phyloP scores from a whole-genome alignment of 495 filamentous ascomycete species.

The Neurospora terricola region DNA sequence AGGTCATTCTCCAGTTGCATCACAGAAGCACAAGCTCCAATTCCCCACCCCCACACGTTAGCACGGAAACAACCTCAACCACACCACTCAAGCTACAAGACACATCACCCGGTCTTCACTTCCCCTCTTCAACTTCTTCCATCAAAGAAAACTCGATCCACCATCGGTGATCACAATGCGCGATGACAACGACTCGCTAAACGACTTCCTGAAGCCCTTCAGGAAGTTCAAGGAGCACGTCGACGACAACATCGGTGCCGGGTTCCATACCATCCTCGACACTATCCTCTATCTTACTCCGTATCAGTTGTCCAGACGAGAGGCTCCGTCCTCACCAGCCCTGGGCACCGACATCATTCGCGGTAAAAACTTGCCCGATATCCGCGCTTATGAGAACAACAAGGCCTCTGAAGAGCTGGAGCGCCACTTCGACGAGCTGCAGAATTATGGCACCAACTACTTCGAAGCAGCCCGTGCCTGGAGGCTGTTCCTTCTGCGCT shows the following conservation, averaged over 20 bases:
- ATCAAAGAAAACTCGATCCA: not conserved
- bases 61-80: not conserved
- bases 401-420: slow-evolving; percentile 1
- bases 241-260: slow-evolving; percentile 25
- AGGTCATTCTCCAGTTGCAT: not conserved
- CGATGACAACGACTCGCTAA: not conserved
- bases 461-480: slow-evolving; percentile 5
- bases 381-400: not conserved
- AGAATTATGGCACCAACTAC: slow-evolving; percentile 1
- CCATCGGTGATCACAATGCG: not conserved
- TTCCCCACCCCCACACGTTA: not conserved
- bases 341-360: not conserved
- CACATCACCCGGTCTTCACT: not conserved
- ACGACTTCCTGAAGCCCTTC: slow-evolving; percentile 26
- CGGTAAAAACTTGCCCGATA: not conserved
- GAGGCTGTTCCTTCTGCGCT: slow-evolving; percentile 11
- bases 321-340: not conserved
- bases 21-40: not conserved
- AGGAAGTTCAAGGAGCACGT: slow-evolving; percentile 36
- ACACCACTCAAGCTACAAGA: not conserved
- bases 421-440: slow-evolving; percentile 2
- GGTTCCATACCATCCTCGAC: slow-evolving; percentile 25
- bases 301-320: not conserved
- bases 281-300: not conserved
- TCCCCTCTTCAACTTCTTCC: not conserved